phyloP scores from a whole-genome alignment of 805 yeast species.

The Ogataea nitratoaversa region DNA sequence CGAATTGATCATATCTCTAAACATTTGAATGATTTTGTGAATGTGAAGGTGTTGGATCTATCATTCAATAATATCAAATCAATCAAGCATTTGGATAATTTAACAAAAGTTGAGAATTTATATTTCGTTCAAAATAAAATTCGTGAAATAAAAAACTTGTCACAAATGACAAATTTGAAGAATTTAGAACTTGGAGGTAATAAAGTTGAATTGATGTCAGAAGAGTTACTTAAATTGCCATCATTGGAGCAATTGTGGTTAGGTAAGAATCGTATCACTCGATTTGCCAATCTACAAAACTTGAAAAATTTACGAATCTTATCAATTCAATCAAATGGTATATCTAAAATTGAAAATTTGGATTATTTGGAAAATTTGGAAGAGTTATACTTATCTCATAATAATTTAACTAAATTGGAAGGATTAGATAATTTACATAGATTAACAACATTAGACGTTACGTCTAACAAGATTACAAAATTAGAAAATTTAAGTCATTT shows the following conservation, averaged over 20 bases:
- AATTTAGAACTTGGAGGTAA: conserved; percentile 93
- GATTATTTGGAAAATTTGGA: conserved; percentile 68
- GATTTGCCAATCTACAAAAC: conserved; percentile 55
- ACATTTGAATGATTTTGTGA: conserved; percentile 54
- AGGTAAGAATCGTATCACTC: conserved; percentile 77
- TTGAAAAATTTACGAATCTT: conserved; percentile 65
- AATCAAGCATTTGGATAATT: conserved; percentile 68
- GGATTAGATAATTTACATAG: conserved; percentile 69
- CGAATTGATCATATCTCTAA: conserved; percentile 81
- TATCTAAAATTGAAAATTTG: conserved; percentile 76
- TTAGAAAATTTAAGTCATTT: conserved; percentile 66
- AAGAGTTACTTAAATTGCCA: conserved; percentile 50
- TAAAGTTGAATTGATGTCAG: conserved; percentile 52
- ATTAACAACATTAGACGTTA: conserved; percentile 72
- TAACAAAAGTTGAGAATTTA: conserved; percentile 59
- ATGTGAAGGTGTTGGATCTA: conserved; percentile 64
- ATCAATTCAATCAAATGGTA: conserved; percentile 83
- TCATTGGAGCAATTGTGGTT: conserved; percentile 80
- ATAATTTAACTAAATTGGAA: conserved; percentile 70
- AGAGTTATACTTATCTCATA: conserved; percentile 85
- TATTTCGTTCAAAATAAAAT: conserved; percentile 90
- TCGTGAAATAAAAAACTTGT: conserved; percentile 62
- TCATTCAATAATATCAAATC: conserved; percentile 87
- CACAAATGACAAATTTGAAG: conserved; percentile 48
- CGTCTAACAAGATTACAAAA: conserved; percentile 63